Evolutionary conservation across 108 stramenopile genomes (phyloP).

Genomic region (Schizochytrium sp.): DNA sequence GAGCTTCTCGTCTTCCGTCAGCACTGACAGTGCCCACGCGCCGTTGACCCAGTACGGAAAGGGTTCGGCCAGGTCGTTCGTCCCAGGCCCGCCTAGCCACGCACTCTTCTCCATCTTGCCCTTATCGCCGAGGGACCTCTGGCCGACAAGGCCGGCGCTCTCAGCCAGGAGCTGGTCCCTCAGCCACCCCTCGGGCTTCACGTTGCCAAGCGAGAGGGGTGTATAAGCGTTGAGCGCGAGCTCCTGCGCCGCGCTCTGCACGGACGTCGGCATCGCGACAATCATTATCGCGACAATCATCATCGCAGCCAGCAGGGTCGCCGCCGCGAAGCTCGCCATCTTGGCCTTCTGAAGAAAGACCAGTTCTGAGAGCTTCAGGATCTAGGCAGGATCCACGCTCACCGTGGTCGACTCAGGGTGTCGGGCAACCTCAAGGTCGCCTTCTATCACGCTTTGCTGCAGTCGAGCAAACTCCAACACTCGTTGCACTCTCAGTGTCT

Average conservation of each 20-base stretch:
- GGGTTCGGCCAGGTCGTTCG: not conserved
- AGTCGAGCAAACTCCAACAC: too few relatives aligned
- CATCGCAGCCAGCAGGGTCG: not conserved
- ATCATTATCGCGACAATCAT: not conserved
- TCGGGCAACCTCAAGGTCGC: too few relatives aligned
- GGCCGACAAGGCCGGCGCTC: constrained; percentile 37
- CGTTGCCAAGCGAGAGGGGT: not conserved
- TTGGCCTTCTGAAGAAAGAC: too few relatives aligned
- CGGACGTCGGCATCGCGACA: not conserved
- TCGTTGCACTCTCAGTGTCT: too few relatives aligned
- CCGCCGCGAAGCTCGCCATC: too few relatives aligned
- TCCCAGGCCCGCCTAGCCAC: constrained; percentile 17
- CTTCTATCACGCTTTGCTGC: too few relatives aligned
- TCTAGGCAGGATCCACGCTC: too few relatives aligned
- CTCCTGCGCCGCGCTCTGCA: not conserved
- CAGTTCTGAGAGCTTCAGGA: too few relatives aligned
- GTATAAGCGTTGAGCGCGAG: constrained; percentile 4
- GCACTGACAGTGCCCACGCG: constrained; percentile 18
- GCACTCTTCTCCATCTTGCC: constrained; percentile 8
- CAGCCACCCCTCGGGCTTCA: constrained; percentile 23
- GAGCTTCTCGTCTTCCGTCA: not conserved
- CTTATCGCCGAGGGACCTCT: not conserved
- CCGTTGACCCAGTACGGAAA: constrained; percentile 18
- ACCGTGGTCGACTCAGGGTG: too few relatives aligned
- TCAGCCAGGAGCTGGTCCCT: not conserved